Base-by-base conservation (phyloP, 352 stramenopile species). In the Blastocystis hominis region DNA sequence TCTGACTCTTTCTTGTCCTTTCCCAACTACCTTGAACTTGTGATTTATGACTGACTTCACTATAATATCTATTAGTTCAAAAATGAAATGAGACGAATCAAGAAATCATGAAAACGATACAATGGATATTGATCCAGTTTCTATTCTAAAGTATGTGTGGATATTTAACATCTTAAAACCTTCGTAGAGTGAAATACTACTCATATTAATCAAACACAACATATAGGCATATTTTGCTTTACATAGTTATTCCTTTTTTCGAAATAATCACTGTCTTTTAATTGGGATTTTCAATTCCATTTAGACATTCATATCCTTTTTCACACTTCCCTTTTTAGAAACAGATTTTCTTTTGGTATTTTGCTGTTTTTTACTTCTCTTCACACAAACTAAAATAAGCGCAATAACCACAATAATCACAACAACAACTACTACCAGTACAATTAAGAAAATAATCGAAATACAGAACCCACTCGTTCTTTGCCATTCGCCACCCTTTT, bases 401-500 rank as follows among this genome's bases (percentile, higher is more conserved):
- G n/a, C n/a, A 10, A 84, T 30, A 17, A 84, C 30, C 1, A 68
- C 5, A 13, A 84, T 68, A 13, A 84, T 53, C 13, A 84, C 55
- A 24, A 84, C 0, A 30, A 66, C 30, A 30, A 84, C 5, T 17
- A 66, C 15, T 7, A 84, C 55, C 24, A 84, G 59, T 30, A 20
- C 10, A 9, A 66, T 50, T 20, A 59, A n/a, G 7, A 80, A 63
- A 17, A 3, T 44, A 40, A 84, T 44, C 4, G 72, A 84, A 17
- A 84, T 20, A n/a, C 72, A 84, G 13, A 84, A 1, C 9, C 72
- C 72, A 42, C 44, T 69, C 9, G 36, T 46, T n/a, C 61, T 47
- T 53, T 84, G 5, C 72, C 72, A 84, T 9, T 69, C 50, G 20
- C 50, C 72, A n/a, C 61, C 72, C 40, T 64, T 66, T 13, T 42